These are phyloP conservation scores for Endocladia muricata DNA, from an alignment of 31 red algal species.

Conservation along the genomic window DNA sequence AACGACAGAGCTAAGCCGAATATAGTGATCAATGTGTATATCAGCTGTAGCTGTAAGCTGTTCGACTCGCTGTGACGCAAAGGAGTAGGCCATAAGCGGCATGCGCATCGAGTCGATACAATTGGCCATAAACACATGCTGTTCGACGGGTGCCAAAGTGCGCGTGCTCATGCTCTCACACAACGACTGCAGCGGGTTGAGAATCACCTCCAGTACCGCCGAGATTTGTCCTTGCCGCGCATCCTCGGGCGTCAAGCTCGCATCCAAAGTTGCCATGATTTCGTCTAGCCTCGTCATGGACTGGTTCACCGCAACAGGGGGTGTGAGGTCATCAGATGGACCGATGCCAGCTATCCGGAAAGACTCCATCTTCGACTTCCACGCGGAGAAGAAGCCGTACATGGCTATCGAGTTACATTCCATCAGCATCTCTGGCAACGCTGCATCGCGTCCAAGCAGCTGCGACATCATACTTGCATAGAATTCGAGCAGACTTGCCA, in stretches of 20 bases:
- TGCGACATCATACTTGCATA: conserved; percentile 74
- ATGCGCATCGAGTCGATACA: conserved; percentile 89
- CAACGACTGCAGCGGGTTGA: conserved; percentile 68
- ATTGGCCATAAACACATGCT: conserved; percentile 83
- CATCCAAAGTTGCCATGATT: conserved; percentile 86
- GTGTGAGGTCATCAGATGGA: conserved; percentile 64
- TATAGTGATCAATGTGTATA: conserved; percentile 78
- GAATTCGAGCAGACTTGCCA: conserved; percentile 88
- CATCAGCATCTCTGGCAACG: conserved; percentile 81
- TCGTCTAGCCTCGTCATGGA: conserved; percentile 85
- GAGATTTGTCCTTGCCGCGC: conserved; percentile 65
- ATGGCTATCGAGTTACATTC: conserved; percentile 78
- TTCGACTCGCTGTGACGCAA: conserved; percentile 73
- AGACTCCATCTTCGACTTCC: conserved; percentile 76
- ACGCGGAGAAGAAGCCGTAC: conserved; percentile 83
- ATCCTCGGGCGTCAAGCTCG: conserved; percentile 72
- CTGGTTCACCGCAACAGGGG: conserved; percentile 78
- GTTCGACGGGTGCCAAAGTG: conserved; percentile 43
- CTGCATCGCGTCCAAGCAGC: conserved; percentile 63
- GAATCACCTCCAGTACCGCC: conserved; percentile 79
- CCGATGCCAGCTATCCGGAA: conserved; percentile 45
- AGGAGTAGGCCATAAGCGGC: conserved; percentile 72
- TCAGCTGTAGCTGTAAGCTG: conserved; percentile 66
- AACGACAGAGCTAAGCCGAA: conserved; percentile 43
- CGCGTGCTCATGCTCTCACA: conserved; percentile 60